Evolutionary conservation across 192 early-diverging fungal species (phyloP).

Genomic region (Linnemannia elongata): DNA sequence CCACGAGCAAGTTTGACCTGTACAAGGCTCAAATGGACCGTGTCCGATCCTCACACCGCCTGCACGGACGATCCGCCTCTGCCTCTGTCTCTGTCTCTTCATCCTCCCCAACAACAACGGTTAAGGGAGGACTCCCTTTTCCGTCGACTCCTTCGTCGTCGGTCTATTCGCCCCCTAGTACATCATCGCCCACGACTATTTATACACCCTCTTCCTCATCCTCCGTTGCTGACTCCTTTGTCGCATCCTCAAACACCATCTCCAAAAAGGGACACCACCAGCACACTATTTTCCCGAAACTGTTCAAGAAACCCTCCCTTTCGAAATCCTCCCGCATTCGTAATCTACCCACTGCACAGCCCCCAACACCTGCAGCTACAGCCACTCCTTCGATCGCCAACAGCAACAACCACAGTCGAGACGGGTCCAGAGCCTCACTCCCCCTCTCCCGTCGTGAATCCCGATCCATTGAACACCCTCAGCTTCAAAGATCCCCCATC

Average conservation of each 20-base stretch:
- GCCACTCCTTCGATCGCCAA: neutral
- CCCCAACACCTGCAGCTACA: neutral
- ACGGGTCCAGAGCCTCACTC: neutral
- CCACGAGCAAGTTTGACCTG: conserved; percentile 42
- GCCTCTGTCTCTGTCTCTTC: neutral
- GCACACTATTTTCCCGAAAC: neutral
- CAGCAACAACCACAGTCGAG: neutral
- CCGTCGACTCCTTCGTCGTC: neutral
- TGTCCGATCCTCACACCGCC: conserved; percentile 6
- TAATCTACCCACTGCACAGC: neutral
- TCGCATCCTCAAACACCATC: conserved; percentile 1
- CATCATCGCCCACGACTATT: conserved; percentile 5
- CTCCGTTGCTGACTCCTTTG: neutral
- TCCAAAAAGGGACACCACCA: neutral
- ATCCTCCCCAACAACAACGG: neutral
- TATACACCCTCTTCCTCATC: neutral
- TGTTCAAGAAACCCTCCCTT: conserved; percentile 17
- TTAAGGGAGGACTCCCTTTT: neutral
- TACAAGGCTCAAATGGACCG: conserved; percentile 43
- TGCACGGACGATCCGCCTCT: neutral
- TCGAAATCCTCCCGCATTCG: conserved; percentile 4
- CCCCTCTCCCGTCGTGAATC: neutral
- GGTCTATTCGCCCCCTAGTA: neutral
- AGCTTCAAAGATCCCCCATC: neutral
- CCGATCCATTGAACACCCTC: neutral